Evolutionary conservation across 148 eudicot genomes (phyloP), one percentile per base, ranked within the genome.

Genomic region (Diospyros kaki): DNA sequence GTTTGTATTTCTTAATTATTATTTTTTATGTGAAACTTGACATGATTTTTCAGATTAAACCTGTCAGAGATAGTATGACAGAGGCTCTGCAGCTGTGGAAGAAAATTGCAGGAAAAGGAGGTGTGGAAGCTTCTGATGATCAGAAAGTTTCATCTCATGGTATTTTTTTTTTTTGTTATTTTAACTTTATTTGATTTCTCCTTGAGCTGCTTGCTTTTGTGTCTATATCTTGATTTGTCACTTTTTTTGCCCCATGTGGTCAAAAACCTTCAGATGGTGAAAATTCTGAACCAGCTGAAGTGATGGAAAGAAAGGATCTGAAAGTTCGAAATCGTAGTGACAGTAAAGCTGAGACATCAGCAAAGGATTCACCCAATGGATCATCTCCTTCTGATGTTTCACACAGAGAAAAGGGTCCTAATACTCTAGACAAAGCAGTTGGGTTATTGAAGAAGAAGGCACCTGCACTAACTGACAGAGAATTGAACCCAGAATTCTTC

Each of bases 11-110:
- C 71, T 43, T 42, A 43, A 40, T 45, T 50, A 53, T 66, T 42
- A 12, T 50, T 62, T 44, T 38, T 58, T 13, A 10, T 10, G 42
- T 54, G 40, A 58, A 45, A 62, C 58, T 15, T 59, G 58, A 60
- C 56, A 62, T 73, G 62, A 53, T 79, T 78, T 75, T 54, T 69
- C 84, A 96, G 99, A 91, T 96, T 75, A 96, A 93, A 81, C 99
- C 99, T 58, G 99, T 88, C 73, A 91, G 99, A 86, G 98, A 96
- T 83, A 91, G 97, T 77, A 84, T 96, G 84, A 80, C 82, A 44
- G 99, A 96, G 81, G 98, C 99, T 58, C 82, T 96, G 79, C 97
- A 84, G 74, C 87, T 80, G 42, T 96, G 99, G 99, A 93, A 89
- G 84, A 87, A 82, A 80, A 80, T 91, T 82, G 85, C 91, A 28